These are phyloP conservation scores for Phycomyces nitens DNA, from an alignment of 192 early-diverging fungal genomes.

Conservation along the genomic window DNA sequence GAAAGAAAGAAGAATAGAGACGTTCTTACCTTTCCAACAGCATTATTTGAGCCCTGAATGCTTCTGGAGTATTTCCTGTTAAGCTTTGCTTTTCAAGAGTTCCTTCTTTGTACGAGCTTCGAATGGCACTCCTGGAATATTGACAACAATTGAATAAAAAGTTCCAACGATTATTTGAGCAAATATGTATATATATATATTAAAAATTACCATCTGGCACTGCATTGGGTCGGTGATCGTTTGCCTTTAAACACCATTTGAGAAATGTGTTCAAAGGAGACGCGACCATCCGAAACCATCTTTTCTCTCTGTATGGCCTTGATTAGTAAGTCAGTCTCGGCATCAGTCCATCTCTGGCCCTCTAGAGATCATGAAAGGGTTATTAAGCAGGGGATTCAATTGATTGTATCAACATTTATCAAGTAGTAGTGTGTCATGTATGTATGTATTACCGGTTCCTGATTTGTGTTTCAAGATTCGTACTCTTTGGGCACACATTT, in stretches of 20 bases:
- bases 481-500: not conserved
- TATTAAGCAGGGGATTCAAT: not conserved
- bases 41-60: not conserved
- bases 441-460: not conserved
- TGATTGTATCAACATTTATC: too few relatives aligned
- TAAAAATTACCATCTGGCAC: not conserved
- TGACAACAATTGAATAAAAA: not conserved
- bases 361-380: not conserved
- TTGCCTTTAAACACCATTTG: not conserved
- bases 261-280: not conserved
- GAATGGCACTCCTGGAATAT: not conserved
- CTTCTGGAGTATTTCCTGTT: not conserved
- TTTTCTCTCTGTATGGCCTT: not conserved
- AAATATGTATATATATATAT: not conserved
- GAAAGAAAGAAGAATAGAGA: too few relatives aligned
- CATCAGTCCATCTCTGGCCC: constrained; percentile 7
- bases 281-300: not conserved
- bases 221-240: not conserved
- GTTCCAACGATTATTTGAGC: not conserved
- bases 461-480: not conserved
- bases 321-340: not conserved
- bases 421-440: too few relatives aligned
- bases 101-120: not conserved
- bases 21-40: not conserved
- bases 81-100: not conserved